Conservation (phyloP, 345 rosid species). For the Schrenkiella parvula region DNA sequence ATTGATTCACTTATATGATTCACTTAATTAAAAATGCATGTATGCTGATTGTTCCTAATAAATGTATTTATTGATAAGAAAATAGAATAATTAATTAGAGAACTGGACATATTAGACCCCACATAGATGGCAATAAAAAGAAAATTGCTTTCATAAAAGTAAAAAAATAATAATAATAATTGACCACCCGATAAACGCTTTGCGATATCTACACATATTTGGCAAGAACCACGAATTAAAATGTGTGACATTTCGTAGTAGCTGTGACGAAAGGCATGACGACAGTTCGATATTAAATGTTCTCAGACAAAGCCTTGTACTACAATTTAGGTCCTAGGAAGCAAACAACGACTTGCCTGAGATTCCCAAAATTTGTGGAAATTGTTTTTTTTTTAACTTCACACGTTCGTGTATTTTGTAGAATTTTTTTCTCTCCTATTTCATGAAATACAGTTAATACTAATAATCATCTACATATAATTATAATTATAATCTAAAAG, state of each 20-base stretch:
- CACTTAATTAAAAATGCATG: too few relatives aligned
- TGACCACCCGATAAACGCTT: neutral
- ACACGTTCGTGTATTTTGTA: neutral
- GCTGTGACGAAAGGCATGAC: conserved; percentile 30
- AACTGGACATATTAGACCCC: neutral
- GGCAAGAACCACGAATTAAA: neutral
- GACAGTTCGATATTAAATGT: neutral
- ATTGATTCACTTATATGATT: neutral
- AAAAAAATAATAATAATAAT: neutral
- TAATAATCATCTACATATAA: neutral
- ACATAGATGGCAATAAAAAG: neutral
- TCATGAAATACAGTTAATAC: neutral
- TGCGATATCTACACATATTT: neutral
- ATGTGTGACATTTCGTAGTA: neutral
- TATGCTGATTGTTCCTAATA: neutral
- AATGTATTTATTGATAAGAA: neutral
- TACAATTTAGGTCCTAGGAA: neutral
- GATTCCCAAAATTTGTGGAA: neutral
- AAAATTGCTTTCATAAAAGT: neutral
- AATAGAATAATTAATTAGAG: too few relatives aligned
- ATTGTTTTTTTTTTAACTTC: neutral
- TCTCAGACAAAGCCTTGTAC: neutral
- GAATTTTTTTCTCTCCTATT: neutral
- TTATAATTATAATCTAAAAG: too few relatives aligned
- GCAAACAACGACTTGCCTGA: neutral